phyloP scores from a whole-genome alignment of 2,329 filamentous ascomycete genomes.

The Sclerotinia sclerotiorum region DNA sequence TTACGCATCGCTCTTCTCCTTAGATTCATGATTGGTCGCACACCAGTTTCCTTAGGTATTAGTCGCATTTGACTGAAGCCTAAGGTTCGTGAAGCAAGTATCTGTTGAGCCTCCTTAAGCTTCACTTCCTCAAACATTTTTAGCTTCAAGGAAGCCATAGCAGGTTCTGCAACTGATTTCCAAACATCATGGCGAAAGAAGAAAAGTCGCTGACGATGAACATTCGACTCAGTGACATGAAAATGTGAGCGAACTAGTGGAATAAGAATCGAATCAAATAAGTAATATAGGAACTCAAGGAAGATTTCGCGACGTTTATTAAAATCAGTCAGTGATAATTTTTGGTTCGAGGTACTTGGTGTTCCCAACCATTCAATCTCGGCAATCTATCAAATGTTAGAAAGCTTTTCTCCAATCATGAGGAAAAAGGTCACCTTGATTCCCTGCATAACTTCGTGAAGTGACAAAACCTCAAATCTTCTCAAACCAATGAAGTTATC shows the following conservation, averaged over 20 bases:
- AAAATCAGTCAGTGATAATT: slow-evolving; percentile 68
- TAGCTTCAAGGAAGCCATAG: slow-evolving; percentile 63
- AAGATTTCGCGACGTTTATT: slow-evolving; percentile 77
- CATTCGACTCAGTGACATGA: slow-evolving; percentile 88
- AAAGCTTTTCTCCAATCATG: not conserved
- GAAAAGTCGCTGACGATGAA: slow-evolving; percentile 77
- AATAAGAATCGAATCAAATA: slow-evolving; percentile 89
- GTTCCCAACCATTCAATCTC: slow-evolving; percentile 72
- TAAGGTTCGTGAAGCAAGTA: slow-evolving; percentile 63
- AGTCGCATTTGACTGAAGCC: slow-evolving; percentile 79
- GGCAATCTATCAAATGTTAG: slow-evolving; percentile 52
- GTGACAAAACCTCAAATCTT: slow-evolving; percentile 75
- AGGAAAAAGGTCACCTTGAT: slow-evolving; percentile 61
- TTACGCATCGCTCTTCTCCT: slow-evolving; percentile 59
- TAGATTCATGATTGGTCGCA: slow-evolving; percentile 87
- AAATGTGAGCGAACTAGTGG: slow-evolving; percentile 86
- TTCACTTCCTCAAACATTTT: slow-evolving; percentile 79
- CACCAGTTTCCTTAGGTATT: slow-evolving; percentile 73
- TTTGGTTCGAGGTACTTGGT: slow-evolving; percentile 49
- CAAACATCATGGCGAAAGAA: slow-evolving; percentile 96
- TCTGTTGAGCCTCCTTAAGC: slow-evolving; percentile 52
- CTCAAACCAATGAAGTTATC: slow-evolving; percentile 75
- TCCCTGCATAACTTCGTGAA: slow-evolving; percentile 75
- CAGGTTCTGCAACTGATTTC: slow-evolving; percentile 72
- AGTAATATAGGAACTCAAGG: slow-evolving; percentile 82